A percentile compares a stretch with the other conserved stretches of the same genome.
These are phyloP conservation scores for Xerocomus potaroensis DNA, from an alignment of 768 basidiomycete genomes.

Conservation along the genomic window DNA sequence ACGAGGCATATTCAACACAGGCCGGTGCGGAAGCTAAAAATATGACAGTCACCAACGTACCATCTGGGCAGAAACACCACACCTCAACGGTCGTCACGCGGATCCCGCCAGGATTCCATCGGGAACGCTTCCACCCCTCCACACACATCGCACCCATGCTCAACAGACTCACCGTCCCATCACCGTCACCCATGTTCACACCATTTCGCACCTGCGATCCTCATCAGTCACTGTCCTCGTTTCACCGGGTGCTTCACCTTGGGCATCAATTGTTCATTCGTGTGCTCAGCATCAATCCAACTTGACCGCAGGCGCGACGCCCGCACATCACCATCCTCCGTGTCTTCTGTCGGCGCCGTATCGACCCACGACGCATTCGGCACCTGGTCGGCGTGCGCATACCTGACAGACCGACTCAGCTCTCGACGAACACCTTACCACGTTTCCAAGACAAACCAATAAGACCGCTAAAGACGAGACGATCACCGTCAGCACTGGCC, in stretches of 20 bases:
- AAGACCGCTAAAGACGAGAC: conserved; percentile 58
- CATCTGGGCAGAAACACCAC: too few relatives aligned
- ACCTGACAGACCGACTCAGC: conserved; percentile 40
- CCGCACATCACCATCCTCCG: conserved; percentile 18
- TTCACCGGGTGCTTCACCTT: conserved; percentile 40
- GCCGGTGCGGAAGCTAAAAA: conserved; percentile 85
- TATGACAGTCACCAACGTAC: too few relatives aligned
- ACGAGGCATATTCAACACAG: conserved; percentile 65
- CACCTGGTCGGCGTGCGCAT: conserved; percentile 66
- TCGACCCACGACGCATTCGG: conserved; percentile 56
- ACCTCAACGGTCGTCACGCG: conserved; percentile 85
- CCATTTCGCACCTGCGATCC: conserved; percentile 62
- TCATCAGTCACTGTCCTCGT: background rate
- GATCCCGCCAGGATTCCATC: conserved; percentile 93
- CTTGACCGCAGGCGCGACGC: conserved; percentile 44
- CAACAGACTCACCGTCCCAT: conserved; percentile 85
- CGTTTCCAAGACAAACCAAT: conserved; percentile 53
- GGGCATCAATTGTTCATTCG: conserved; percentile 55
- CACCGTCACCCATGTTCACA: conserved; percentile 91
- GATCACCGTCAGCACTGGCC: background rate
- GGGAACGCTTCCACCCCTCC: conserved; percentile 84
- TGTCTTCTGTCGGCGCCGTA: conserved; percentile 41
- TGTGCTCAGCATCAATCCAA: conserved; percentile 85
- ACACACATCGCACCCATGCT: conserved; percentile 95
- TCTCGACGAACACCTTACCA: background rate